Percentiles rank a stretch among this genome's conserved stretches.
Conservation (phyloP, 1,284 basidiomycete genomes). For the Lignosus rhinocerotis region DNA sequence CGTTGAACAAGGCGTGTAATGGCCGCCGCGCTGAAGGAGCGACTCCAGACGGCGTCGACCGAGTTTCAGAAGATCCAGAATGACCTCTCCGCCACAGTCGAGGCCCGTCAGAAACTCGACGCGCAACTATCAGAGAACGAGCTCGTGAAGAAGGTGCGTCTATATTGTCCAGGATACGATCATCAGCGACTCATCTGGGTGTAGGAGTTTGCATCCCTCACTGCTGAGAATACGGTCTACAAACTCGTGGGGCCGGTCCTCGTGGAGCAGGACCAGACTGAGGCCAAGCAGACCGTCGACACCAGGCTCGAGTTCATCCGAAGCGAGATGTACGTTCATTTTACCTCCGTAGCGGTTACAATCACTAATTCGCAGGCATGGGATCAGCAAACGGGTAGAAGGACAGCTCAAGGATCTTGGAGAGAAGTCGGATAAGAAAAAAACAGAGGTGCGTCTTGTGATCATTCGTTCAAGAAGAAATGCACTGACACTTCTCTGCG, state of each 20-base stretch:
- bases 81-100: slow-evolving; percentile 72
- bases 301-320: slow-evolving; percentile 92
- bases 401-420: slow-evolving; percentile 75
- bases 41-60: slow-evolving; percentile 63
- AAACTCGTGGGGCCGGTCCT: slow-evolving; percentile 93
- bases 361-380: no score
- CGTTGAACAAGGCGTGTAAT: slow-evolving; percentile 24
- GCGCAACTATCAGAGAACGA: slow-evolving; percentile 93
- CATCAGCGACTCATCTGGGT: not conserved
- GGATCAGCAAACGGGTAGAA: slow-evolving; percentile 76
- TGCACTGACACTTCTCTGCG: slow-evolving; percentile 1
- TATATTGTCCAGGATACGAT: not conserved
- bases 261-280: slow-evolving; percentile 85
- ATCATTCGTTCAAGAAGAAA: not conserved
- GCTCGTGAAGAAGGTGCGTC: slow-evolving; percentile 80
- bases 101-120: slow-evolving; percentile 81
- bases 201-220: slow-evolving; percentile 84
- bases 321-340: slow-evolving; percentile 77
- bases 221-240: slow-evolving; percentile 81
- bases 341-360: not conserved
- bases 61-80: slow-evolving; percentile 82
- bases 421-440: slow-evolving; percentile 75
- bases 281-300: slow-evolving; percentile 89
- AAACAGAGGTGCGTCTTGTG: slow-evolving; percentile 63
- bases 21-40: slow-evolving; percentile 46